Conservation (phyloP, 306 rosid species). For the Albizia julibrissin region DNA sequence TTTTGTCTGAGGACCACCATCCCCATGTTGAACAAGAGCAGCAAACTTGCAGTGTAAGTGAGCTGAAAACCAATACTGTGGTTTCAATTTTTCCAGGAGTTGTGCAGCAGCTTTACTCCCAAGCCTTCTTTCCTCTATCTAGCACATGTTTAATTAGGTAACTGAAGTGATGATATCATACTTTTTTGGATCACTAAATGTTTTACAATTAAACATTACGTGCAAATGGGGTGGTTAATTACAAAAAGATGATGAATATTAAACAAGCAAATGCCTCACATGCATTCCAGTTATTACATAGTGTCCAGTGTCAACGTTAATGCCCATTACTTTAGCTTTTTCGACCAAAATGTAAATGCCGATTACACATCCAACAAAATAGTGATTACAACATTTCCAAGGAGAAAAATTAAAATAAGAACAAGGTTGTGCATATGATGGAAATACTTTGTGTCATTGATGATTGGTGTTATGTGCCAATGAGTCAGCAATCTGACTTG, state of each 20-base stretch:
- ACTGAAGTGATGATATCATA: slow-evolving; percentile 16
- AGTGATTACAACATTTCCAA: neutral
- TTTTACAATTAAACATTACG: neutral
- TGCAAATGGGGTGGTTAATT: neutral
- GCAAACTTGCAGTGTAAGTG: slow-evolving; percentile 95
- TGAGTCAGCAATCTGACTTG: neutral
- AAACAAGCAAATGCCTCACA: neutral
- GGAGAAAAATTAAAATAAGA: slow-evolving; percentile 1
- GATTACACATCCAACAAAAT: neutral
- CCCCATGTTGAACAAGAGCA: slow-evolving; percentile 94
- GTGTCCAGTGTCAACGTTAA: slow-evolving; percentile 15
- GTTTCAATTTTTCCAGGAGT: slow-evolving; percentile 82
- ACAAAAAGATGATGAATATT: neutral
- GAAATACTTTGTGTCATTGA: neutral
- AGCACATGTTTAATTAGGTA: slow-evolving; percentile 28
- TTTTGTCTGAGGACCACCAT: slow-evolving; percentile 80
- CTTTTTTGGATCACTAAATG: neutral
- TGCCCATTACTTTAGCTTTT: neutral
- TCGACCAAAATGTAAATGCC: neutral
- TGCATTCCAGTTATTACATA: neutral
- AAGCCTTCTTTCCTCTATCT: slow-evolving; percentile 79
- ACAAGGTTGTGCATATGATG: neutral
- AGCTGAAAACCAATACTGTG: slow-evolving; percentile 92
- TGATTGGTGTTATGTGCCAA: neutral
- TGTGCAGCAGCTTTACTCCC: slow-evolving; percentile 86